Conservation (phyloP, 768 basidiomycete species). For the Mrakia gelida region DNA sequence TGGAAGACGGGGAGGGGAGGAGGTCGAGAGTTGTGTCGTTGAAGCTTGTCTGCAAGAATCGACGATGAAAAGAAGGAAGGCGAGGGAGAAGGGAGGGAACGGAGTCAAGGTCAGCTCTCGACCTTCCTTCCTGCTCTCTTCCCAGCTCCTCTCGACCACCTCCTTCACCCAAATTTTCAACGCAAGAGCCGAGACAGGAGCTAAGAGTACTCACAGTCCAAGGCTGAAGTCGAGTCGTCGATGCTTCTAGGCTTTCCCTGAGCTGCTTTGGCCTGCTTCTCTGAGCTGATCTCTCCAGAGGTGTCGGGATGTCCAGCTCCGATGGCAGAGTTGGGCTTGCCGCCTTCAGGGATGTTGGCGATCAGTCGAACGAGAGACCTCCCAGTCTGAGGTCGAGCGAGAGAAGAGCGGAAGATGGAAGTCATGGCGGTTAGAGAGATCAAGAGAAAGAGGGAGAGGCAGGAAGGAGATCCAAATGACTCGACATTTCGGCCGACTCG, state of each 20-base stretch:
- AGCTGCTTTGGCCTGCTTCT: conserved; percentile 25
- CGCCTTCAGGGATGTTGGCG: conserved; percentile 10
- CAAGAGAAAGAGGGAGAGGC: too few species aligned
- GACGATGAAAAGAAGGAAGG: neutral
- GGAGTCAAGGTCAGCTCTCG: conserved; percentile 10
- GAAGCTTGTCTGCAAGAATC: conserved; percentile 24
- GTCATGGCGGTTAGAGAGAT: too few species aligned
- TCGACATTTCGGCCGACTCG: too few species aligned
- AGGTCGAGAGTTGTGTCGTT: conserved; percentile 19
- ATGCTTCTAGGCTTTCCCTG: conserved; percentile 18
- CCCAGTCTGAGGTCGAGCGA: too few species aligned
- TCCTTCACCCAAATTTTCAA: neutral
- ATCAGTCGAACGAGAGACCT: neutral
- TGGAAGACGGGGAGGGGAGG: conserved; percentile 30
- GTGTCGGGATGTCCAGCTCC: conserved; percentile 9
- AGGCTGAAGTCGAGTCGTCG: conserved; percentile 26
- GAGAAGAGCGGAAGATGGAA: too few species aligned
- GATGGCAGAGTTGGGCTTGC: conserved; percentile 13
- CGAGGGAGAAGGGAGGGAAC: neutral
- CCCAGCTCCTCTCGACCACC: neutral
- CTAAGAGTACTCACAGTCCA: conserved; percentile 19
- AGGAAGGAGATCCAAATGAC: too few species aligned
- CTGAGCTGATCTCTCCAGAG: conserved; percentile 16
- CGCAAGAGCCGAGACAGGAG: neutral
- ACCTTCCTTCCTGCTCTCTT: neutral